Evolutionary conservation across 257 asterid species (phyloP).

Genomic region (Solanum chmielewskii): DNA sequence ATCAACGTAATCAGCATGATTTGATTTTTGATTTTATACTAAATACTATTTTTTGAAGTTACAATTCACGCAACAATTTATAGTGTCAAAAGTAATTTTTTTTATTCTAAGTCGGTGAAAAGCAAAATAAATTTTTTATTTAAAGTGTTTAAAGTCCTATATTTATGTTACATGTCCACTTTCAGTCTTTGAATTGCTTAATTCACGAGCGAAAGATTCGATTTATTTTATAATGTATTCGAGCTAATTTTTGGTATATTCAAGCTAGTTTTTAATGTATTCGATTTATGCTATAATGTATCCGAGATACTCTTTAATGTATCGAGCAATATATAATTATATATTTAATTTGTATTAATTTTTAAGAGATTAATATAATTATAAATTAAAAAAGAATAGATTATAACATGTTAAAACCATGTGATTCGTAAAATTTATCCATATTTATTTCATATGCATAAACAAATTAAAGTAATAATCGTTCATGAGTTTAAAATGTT

Average conservation of each 20-base stretch:
- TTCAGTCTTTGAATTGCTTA: not conserved
- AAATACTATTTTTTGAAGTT: not conserved
- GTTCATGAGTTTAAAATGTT: not conserved
- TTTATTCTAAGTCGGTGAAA: not conserved
- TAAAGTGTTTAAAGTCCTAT: too few species aligned
- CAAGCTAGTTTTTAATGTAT: too few species aligned
- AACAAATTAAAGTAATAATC: not conserved
- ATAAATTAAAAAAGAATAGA: accelerated
- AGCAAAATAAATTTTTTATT: not conserved
- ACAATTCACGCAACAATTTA: not conserved
- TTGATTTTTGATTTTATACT: not conserved
- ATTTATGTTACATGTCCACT: not conserved
- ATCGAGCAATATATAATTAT: too few species aligned
- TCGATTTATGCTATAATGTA: accelerated
- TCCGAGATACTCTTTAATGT: too few species aligned
- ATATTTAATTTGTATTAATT: too few species aligned
- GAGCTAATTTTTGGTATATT: accelerated
- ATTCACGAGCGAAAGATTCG: not conserved
- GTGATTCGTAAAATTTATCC: too few species aligned
- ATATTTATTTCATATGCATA: not conserved
- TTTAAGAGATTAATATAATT: too few species aligned
- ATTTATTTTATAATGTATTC: too few species aligned
- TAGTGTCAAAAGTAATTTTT: not conserved
- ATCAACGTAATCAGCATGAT: not conserved
- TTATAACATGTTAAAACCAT: too few species aligned